Percentiles rank a stretch among this genome's conserved stretches.
These are phyloP conservation scores for Pirum gemmata DNA, from an alignment of 78 protist species.

Conservation along the genomic window DNA sequence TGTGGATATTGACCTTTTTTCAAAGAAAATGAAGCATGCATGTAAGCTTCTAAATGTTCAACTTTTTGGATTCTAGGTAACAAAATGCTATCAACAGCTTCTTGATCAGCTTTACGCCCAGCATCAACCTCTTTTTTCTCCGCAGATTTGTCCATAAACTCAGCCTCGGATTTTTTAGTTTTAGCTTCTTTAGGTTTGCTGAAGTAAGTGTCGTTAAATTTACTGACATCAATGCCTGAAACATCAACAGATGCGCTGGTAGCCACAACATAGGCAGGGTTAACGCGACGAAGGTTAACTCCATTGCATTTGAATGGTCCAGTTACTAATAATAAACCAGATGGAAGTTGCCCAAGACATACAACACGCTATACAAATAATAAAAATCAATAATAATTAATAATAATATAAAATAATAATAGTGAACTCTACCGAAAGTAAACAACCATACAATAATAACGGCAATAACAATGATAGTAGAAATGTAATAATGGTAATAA, in stretches of 20 bases:
- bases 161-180: slow-evolving; percentile 54
- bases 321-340: slow-evolving; percentile 89
- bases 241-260: slow-evolving; percentile 87
- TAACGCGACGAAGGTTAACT: slow-evolving; percentile 94
- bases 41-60: slow-evolving; percentile 69
- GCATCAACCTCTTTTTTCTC: slow-evolving; percentile 54
- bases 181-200: slow-evolving; percentile 10
- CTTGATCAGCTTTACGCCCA: slow-evolving; percentile 75
- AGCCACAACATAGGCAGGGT: slow-evolving; percentile 90
- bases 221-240: slow-evolving; percentile 50
- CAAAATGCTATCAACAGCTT: slow-evolving; percentile 68
- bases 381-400: too few species aligned
- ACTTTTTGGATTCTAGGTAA: slow-evolving; percentile 66
- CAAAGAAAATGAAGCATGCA: slow-evolving; percentile 73
- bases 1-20: slow-evolving; percentile 76
- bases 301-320: slow-evolving; percentile 97
- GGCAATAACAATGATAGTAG: too few species aligned
- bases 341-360: slow-evolving; percentile 80
- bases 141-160: slow-evolving; percentile 21
- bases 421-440: too few species aligned
- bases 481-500: too few species aligned
- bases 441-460: too few species aligned
- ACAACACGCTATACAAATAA: slow-evolving; percentile 91
- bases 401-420: too few species aligned
- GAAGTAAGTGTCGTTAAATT: slow-evolving; percentile 55